phyloP scores from a whole-genome alignment of 371 early-diverging fungal species.

The Apophysomyces variabilis region DNA sequence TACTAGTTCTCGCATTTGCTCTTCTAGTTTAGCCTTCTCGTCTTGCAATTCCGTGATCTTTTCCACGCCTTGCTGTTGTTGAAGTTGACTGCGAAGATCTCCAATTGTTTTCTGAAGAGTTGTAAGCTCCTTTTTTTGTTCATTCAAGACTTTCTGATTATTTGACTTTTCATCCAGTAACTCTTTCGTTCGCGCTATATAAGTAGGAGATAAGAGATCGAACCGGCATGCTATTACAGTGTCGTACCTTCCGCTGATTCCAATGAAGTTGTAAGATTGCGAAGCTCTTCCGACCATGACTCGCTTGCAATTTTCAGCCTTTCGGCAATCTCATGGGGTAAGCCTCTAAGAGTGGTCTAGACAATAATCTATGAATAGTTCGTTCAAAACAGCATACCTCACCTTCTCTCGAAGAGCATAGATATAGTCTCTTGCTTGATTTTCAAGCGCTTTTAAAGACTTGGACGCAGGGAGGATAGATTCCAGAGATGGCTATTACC shows the following conservation, averaged over 20 bases:
- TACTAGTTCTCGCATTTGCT: constrained; percentile 20
- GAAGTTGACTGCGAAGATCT: constrained; percentile 10
- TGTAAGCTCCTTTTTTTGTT: constrained; percentile 2
- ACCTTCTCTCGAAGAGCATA: constrained; percentile 34
- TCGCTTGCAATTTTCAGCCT: constrained; percentile 37
- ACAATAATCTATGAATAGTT: neutral
- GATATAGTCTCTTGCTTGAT: constrained; percentile 42
- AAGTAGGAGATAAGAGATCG: neutral
- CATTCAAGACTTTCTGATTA: constrained; percentile 16
- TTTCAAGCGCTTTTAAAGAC: constrained; percentile 40
- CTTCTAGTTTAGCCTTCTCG: constrained; percentile 21
- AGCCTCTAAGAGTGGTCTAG: constrained; percentile 24
- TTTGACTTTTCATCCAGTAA: constrained; percentile 21
- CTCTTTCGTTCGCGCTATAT: constrained; percentile 19
- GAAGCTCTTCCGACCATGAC: constrained; percentile 41
- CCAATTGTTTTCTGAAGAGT: constrained; percentile 12
- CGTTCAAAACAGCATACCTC: neutral
- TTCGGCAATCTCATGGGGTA: constrained; percentile 47
- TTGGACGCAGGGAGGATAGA: constrained; percentile 29
- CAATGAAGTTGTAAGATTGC: constrained; percentile 27
- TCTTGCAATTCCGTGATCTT: constrained; percentile 24
- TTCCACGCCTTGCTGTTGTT: constrained; percentile 14
- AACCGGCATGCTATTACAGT: neutral
- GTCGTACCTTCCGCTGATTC: constrained; percentile 36
- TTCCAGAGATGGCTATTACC: constrained; percentile 9